A percentile compares a stretch with the other conserved stretches of the same genome.
Evolutionary conservation across 2,329 filamentous ascomycete genomes (phyloP).

Genomic region (Colletotrichum melonis): DNA sequence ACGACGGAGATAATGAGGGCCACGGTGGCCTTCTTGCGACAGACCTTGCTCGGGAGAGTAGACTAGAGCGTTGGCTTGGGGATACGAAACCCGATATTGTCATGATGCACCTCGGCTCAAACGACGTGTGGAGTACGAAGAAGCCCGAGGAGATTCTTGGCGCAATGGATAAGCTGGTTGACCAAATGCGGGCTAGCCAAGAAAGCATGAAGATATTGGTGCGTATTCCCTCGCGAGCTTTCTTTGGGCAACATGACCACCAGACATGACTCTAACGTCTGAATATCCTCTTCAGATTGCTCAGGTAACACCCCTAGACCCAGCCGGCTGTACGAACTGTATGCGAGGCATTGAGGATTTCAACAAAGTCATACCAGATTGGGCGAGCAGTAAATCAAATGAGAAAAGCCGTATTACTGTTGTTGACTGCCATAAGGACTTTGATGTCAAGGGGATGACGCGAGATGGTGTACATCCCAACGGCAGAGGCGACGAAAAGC

Average conservation of each 20-base stretch:
- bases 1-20: conserved; percentile 53
- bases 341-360: background rate
- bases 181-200: conserved; percentile 55
- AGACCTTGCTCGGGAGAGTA: conserved; percentile 50
- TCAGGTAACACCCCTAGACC: background rate
- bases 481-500: background rate
- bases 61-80: conserved; percentile 51
- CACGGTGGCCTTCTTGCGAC: conserved; percentile 53
- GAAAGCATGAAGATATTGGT: conserved; percentile 40
- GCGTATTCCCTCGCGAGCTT: too few relatives aligned
- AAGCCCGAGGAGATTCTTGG: conserved; percentile 46
- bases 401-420: background rate
- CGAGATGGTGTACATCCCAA: background rate
- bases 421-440: background rate
- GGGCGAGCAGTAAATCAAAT: background rate
- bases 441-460: background rate
- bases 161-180: conserved; percentile 51
- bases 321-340: too few relatives aligned
- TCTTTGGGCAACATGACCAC: too few relatives aligned
- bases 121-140: conserved; percentile 52
- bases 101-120: conserved; percentile 57
- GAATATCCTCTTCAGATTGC: background rate
- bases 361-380: background rate
- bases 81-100: conserved; percentile 53
- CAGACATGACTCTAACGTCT: too few relatives aligned